phyloP scores from a whole-genome alignment of 2,329 filamentous ascomycete genomes.

The Lizonia empirigonia region DNA sequence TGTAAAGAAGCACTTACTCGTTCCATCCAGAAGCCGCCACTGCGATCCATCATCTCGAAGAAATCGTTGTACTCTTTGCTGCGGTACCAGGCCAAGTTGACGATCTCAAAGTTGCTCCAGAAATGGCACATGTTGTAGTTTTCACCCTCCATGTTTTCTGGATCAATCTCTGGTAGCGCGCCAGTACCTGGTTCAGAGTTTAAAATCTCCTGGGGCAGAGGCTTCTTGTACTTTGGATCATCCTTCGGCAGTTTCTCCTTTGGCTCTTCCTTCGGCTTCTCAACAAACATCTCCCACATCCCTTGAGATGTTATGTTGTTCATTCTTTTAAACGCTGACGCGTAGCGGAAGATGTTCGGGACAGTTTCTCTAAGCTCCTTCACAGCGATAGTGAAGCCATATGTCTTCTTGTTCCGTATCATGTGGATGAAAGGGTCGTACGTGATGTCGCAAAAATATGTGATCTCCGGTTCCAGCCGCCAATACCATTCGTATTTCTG shows the following conservation, averaged over 20 bases:
- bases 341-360: slow-evolving; percentile 97
- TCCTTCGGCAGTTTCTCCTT: slow-evolving; percentile 63
- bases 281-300: slow-evolving; percentile 98
- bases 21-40: slow-evolving; percentile 99
- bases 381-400: slow-evolving; percentile 97
- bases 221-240: slow-evolving; percentile 68
- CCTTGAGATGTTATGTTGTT: slow-evolving; percentile 91
- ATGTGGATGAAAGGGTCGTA: slow-evolving; percentile 98
- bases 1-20: slow-evolving; percentile 66
- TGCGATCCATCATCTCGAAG: slow-evolving; percentile 98
- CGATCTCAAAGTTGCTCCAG: slow-evolving; percentile 99
- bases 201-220: slow-evolving; percentile 79
- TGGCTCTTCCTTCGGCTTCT: slow-evolving; percentile 68
- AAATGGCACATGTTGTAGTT: slow-evolving; percentile 99
- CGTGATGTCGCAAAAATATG: slow-evolving; percentile 99
- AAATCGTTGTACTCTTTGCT: slow-evolving; percentile 98
- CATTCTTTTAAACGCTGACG: slow-evolving; percentile 93
- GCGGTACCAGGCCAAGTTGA: slow-evolving; percentile 90
- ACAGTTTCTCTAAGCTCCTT: slow-evolving; percentile 98
- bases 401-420: slow-evolving; percentile 94
- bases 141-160: slow-evolving; percentile 94
- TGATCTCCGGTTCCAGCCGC: slow-evolving; percentile 98
- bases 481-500: slow-evolving; percentile 99
- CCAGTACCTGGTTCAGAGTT: slow-evolving; percentile 74
- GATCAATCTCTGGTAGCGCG: slow-evolving; percentile 79